Evolutionary conservation across 2,329 filamentous ascomycete species (phyloP), one percentile per base, ranked within the genome.

Genomic region (Pestalotiopsis sp.): DNA sequence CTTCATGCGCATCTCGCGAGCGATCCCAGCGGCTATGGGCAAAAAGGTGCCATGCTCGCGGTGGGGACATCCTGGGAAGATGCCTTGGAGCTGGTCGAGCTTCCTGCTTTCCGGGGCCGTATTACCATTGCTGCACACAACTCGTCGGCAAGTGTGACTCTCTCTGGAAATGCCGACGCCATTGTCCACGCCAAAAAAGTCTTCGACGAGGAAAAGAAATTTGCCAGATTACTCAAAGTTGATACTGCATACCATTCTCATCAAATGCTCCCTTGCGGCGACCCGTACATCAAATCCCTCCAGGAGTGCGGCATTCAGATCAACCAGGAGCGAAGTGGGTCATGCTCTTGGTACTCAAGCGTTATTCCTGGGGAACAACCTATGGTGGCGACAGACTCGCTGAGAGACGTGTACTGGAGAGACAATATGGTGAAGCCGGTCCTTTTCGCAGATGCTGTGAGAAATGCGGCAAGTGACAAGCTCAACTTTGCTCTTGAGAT

Each of bases 1-100:
- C 1, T 67, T 17, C 23, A 55, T 31, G 9, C 62, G 14, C 11
- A 67, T 3, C 27, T 65, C 4, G 61, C 65, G 20, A 25, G 36
- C 45, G 60, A 17, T 60, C 67, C 23, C 14, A 31, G 62, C 9
- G 60, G 67, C 27, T 31, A 31, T 7, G 27, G 11, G 20, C 58
- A 67, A 25, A 70, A 67, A 14, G 81, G 81, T 2, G 76, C 73
- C 7, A 84, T 84, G 83, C 74, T 83, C 67, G 81, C 81, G 0
- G 78, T 79, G 4, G 80, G 79, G 1, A 74, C 80, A 12, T 71
- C 72, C 0, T 67, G 74, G n/a, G 73, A 75, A n/a, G 78, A 80
- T 67, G 78, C 78, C 1, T 60, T 73, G 17, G 74, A 67, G 0
- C 25, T 75, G 4, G 67, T 66, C 31, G 45, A 55, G 11, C 13